phyloP scores from a whole-genome alignment of 2,329 filamentous ascomycete species.

The Xylaria multiplex region DNA sequence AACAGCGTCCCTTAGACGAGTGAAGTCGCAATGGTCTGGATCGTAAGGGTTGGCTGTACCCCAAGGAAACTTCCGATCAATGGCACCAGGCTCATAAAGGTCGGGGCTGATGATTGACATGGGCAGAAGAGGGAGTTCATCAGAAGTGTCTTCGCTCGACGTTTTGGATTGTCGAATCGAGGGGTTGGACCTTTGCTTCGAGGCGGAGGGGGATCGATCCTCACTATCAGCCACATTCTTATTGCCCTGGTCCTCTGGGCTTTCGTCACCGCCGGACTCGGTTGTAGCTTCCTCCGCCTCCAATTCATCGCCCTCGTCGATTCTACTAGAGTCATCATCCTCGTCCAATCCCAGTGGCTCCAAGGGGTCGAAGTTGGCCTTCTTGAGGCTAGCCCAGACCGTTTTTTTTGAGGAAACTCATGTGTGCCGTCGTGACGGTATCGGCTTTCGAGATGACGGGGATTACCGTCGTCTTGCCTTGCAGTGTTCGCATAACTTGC shows the following conservation, averaged over 20 bases:
- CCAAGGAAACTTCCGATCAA: slow-evolving; percentile 94
- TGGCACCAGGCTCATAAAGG: slow-evolving; percentile 79
- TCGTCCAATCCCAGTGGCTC: slow-evolving; percentile 85
- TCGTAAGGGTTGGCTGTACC: slow-evolving; percentile 96
- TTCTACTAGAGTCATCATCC: slow-evolving; percentile 65
- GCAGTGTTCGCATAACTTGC: slow-evolving; percentile 85
- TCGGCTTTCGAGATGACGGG: slow-evolving; percentile 97
- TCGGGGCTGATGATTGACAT: slow-evolving; percentile 95
- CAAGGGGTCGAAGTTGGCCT: slow-evolving; percentile 85
- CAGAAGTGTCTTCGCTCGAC: slow-evolving; percentile 57
- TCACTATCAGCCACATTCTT: slow-evolving; percentile 51
- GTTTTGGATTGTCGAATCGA: slow-evolving; percentile 59
- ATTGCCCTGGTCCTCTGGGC: slow-evolving; percentile 44
- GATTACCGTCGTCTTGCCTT: slow-evolving; percentile 94
- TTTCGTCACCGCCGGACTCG: slow-evolving; percentile 44
- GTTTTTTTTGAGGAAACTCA: slow-evolving; percentile 91
- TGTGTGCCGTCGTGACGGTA: slow-evolving; percentile 94
- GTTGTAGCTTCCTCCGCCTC: slow-evolving; percentile 44
- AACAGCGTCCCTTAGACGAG: slow-evolving; percentile 87
- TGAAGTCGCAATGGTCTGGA: slow-evolving; percentile 91
- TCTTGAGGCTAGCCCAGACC: slow-evolving; percentile 88
- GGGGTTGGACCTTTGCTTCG: slow-evolving; percentile 59
- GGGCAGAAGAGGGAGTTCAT: slow-evolving; percentile 77
- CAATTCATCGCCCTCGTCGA: slow-evolving; percentile 66
- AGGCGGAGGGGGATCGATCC: slow-evolving; percentile 53